phyloP scores from a whole-genome alignment of 73 alveolate genomes.

The Uronychia setigera region DNA sequence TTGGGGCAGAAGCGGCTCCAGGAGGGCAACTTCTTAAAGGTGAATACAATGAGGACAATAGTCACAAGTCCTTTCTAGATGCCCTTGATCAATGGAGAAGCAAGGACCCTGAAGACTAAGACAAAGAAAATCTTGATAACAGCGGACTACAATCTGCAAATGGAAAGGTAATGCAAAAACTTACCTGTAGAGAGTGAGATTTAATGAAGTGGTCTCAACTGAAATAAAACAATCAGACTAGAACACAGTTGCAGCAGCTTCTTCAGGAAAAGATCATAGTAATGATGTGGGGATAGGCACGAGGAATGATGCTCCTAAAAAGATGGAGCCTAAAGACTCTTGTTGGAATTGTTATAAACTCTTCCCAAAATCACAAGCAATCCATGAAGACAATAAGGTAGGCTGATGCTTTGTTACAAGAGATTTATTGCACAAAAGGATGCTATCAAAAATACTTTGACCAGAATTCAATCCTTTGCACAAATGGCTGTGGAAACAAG shows the following conservation, averaged over 20 bases:
- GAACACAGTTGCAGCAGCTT: too few relatives aligned
- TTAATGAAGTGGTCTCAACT: neutral
- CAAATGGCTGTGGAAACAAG: neutral
- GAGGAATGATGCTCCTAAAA: neutral
- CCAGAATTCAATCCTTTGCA: neutral
- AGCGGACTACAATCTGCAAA: neutral
- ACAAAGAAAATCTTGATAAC: neutral
- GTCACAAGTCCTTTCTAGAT: neutral
- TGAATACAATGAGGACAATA: neutral
- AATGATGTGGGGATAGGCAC: neutral
- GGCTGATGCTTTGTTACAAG: neutral
- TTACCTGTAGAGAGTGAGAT: conserved; percentile 1
- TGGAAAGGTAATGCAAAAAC: neutral
- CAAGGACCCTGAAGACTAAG: neutral
- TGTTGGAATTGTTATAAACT: conserved; percentile 36
- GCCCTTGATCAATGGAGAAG: conserved; percentile 6
- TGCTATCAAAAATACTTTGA: neutral
- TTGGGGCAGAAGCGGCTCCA: neutral
- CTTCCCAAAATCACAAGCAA: neutral
- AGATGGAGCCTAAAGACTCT: conserved; percentile 8
- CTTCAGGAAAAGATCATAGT: neutral
- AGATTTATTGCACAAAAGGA: neutral
- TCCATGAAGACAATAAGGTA: neutral
- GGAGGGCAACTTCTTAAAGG: conserved; percentile 5
- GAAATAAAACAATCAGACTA: neutral